Evolutionary conservation across 2,329 filamentous ascomycete species (phyloP), one percentile per base, ranked within the genome.

Genomic region (Beauveria sp.): DNA sequence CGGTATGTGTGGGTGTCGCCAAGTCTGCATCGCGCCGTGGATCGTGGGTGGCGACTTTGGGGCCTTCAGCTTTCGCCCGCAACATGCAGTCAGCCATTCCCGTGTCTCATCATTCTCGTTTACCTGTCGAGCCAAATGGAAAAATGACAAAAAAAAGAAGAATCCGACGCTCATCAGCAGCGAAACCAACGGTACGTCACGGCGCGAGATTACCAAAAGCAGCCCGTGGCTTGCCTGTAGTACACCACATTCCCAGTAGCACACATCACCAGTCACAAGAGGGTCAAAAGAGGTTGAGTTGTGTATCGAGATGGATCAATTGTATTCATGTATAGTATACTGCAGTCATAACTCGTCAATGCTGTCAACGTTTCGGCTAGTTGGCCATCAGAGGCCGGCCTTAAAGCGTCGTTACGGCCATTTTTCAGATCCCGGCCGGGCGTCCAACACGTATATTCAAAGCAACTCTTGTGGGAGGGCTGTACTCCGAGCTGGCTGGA

Each of bases 401-500:
- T 14, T 16, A 22, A n/a, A 40, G 28, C 30, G 30, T 30, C 16
- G 16, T 22, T 37, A 16, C 46, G 34, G 55, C 44, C 28, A 14
- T 24, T 37, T 9, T 22, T 47, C 12, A 47, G 30, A 50, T 30
- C 55, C 34, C 44, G 30, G 22, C 46, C 44, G 55, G 14, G 44
- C 44, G 28, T 50, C 55, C 55, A 57, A 57, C 55, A 57, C 55
- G 9, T n/a, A 18, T 14, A 22, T 40, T 28, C 16, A 50, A 56
- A 22, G 5, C 14, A 2, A 14, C 34, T 20, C 4, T 59, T 59
- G 56, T 52, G 56, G 56, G 56, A 59, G 56, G 56, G 56, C 56
- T 59, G 56, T 44, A 40, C 56, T 59, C 56, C 56, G 37, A 59
- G 56, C 56, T 43, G 30, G 56, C 47, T 30, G 10, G 8, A 52